phyloP scores from a whole-genome alignment of 2,329 filamentous ascomycete species.

The Fusarium equiseti region DNA sequence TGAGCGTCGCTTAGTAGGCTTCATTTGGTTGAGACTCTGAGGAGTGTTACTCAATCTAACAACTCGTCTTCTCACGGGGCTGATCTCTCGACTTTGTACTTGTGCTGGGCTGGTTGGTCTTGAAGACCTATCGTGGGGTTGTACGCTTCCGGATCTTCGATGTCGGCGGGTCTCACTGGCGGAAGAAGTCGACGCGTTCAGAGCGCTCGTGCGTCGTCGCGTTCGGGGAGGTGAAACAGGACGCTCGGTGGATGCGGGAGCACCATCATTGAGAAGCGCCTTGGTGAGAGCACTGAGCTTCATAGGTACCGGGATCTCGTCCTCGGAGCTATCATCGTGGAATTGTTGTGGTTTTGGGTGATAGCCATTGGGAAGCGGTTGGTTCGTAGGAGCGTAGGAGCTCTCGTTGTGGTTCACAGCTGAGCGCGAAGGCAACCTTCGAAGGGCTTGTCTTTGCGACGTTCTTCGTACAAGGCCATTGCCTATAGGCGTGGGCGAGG shows the following conservation, averaged over 20 bases:
- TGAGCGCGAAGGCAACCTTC: conserved; percentile 62
- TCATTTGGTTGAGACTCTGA: conserved; percentile 57
- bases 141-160: conserved; percentile 62
- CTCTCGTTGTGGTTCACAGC: conserved; percentile 60
- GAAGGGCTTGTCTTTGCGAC: conserved; percentile 67
- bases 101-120: conserved; percentile 58
- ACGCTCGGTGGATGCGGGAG: conserved; percentile 58
- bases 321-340: conserved; percentile 87
- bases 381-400: conserved; percentile 53
- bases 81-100: conserved; percentile 59
- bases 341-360: conserved; percentile 62
- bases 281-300: conserved; percentile 94
- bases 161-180: conserved; percentile 59
- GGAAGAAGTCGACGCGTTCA: conserved; percentile 60
- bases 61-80: conserved; percentile 67
- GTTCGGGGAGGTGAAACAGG: conserved; percentile 61
- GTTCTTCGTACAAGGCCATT: conserved; percentile 64
- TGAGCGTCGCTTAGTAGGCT: conserved; percentile 60
- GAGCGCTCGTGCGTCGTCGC: conserved; percentile 62
- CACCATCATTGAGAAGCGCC: conserved; percentile 78
- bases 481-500: conserved; percentile 68
- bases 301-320: conserved; percentile 91
- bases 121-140: conserved; percentile 56
- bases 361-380: conserved; percentile 50
- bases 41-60: conserved; percentile 68